Conservation (phyloP, 2,329 filamentous ascomycete genomes). For the Cladosporium sp. region DNA sequence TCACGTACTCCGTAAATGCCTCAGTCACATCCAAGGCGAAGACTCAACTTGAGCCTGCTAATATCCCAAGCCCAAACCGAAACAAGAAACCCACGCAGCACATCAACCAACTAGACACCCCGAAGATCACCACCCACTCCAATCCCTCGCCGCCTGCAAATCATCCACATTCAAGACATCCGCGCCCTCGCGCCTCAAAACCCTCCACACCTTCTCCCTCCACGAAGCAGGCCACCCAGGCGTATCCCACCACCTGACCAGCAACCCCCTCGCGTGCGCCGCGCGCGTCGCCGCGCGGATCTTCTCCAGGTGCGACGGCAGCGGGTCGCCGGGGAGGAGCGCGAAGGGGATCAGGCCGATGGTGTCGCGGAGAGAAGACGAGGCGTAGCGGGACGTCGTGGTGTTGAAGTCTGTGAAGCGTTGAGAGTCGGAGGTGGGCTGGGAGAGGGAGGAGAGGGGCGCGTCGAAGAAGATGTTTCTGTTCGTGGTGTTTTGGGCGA, state of each 20-base stretch:
- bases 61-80: too few species aligned
- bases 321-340: neutral
- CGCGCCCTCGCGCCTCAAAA: constrained; percentile 48
- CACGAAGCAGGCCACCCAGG: constrained; percentile 50
- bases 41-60: too few species aligned
- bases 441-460: constrained; percentile 39
- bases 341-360: constrained; percentile 1
- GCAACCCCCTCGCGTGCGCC: constrained; percentile 53
- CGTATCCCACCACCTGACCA: constrained; percentile 51
- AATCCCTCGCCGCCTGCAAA: constrained; percentile 51
- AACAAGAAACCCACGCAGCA: too few species aligned
- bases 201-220: constrained; percentile 50
- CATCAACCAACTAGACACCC: too few species aligned
- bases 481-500: constrained; percentile 44
- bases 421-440: neutral
- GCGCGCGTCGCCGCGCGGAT: constrained; percentile 13
- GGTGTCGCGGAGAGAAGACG: constrained; percentile 46
- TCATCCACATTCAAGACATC: constrained; percentile 56
- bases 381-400: constrained; percentile 62
- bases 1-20: too few species aligned
- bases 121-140: constrained; percentile 37
- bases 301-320: neutral
- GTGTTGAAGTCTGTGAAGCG: constrained; percentile 37
- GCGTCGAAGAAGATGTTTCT: constrained; percentile 58
- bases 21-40: too few species aligned